phyloP scores from a whole-genome alignment of 768 basidiomycete genomes.

The Tubosaeta sp. region DNA sequence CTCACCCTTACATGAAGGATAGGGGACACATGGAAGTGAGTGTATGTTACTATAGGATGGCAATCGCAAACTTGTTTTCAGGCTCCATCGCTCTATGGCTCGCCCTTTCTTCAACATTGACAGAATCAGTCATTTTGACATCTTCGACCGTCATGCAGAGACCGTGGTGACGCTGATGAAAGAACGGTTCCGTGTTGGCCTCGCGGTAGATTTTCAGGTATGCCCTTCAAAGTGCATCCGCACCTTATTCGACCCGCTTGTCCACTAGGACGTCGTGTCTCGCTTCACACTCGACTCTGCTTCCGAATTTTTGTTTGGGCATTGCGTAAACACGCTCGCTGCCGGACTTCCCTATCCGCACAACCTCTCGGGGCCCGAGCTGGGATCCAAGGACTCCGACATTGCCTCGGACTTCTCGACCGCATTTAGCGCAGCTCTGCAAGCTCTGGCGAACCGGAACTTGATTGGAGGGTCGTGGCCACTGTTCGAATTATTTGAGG shows the following conservation, averaged over 20 bases:
- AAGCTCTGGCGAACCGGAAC: slow-evolving; percentile 25
- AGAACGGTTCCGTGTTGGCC: slow-evolving; percentile 40
- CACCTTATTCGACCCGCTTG: background rate
- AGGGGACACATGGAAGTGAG: slow-evolving; percentile 74
- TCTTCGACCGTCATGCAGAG: slow-evolving; percentile 52
- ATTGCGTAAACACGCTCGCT: slow-evolving; percentile 37
- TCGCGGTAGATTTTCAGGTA: slow-evolving; percentile 60
- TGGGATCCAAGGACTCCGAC: slow-evolving; percentile 11
- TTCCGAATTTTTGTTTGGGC: slow-evolving; percentile 49
- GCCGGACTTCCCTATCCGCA: slow-evolving; percentile 37
- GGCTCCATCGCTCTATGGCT: slow-evolving; percentile 64
- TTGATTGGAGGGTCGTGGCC: slow-evolving; percentile 37
- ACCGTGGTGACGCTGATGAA: slow-evolving; percentile 44
- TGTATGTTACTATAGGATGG: background rate
- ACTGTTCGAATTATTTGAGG: slow-evolving; percentile 33
- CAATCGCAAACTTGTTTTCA: slow-evolving; percentile 12
- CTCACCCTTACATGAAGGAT: slow-evolving; percentile 1
- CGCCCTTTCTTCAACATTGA: slow-evolving; percentile 69
- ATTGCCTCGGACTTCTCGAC: slow-evolving; percentile 25
- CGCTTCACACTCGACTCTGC: slow-evolving; percentile 53
- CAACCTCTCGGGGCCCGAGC: slow-evolving; percentile 10
- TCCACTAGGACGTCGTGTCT: slow-evolving; percentile 37
- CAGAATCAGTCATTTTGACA: slow-evolving; percentile 57
- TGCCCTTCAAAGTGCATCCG: background rate
- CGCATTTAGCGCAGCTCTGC: slow-evolving; percentile 35